Base-by-base conservation (phyloP, 2,329 filamentous ascomycete species). In the Aspergillus carbonarius region DNA sequence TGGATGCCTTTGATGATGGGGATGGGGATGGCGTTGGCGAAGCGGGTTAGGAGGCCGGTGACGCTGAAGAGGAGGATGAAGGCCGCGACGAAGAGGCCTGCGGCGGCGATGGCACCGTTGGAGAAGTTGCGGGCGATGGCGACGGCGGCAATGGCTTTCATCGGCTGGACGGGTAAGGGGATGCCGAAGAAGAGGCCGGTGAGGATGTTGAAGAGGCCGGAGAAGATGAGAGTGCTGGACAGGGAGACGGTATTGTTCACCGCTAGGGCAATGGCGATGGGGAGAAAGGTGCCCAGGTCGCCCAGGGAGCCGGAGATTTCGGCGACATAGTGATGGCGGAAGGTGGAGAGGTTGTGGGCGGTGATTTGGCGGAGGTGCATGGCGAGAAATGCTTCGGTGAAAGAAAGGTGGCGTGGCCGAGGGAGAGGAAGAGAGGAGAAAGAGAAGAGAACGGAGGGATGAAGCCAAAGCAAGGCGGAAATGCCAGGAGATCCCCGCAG, bases 1-100 rank as follows among this genome's bases (percentile, higher is more conserved):
- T 98, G 95, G 64, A 98, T 97, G 30, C 93, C 93, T 72, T 96
- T 96, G 54, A 98, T 88, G 0, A 98, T 89, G 0, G 93, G 91
- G 13, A 93, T 85, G 0, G 93, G 93, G 8, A 96, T 89, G 13
- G 87, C 81, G n/a, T 81, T 77, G 8, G 90, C 88, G 53, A 91
- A 87, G 82, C 87, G 89, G 58, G 82, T 82, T 32, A 97, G 79
- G n/a, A 95, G 76, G 0, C 93, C 91, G 0, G 92, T 96, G 4
- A 87, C 71, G 69, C 89, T 93, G 72, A 97, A 86, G 1, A 96
- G 6, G 8, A 93, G 82, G 8, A 97, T 88, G 20, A 88, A 83
- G 6, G 79, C 78, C 1, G 88, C 87, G 34, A 96, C 92, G 58
- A 91, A 89, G 37, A 93, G 84, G 1, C 93, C 93, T 1, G 92